phyloP scores from a whole-genome alignment of 2,329 filamentous ascomycete genomes.

The Penicillium sp. region DNA sequence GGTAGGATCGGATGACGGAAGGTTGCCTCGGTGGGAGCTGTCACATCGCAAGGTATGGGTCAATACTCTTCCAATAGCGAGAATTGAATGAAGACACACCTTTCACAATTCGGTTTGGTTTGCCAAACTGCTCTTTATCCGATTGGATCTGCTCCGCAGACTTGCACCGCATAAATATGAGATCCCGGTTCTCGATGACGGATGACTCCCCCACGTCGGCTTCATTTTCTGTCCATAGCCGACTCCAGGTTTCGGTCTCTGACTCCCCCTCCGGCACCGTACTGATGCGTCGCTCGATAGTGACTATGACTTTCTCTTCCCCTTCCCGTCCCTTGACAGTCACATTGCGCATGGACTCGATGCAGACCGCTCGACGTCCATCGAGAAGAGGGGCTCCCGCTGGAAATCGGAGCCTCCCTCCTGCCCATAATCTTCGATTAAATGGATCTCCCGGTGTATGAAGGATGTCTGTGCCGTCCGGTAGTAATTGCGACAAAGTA shows the following conservation, averaged over 20 bases:
- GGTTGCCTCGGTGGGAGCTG: constrained; percentile 52
- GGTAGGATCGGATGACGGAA: constrained; percentile 63
- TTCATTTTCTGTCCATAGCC: constrained; percentile 46
- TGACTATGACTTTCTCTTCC: constrained; percentile 60
- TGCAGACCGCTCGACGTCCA: constrained; percentile 42
- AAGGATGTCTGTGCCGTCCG: constrained; percentile 80
- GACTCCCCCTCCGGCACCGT: constrained; percentile 38
- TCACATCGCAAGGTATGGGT: constrained; percentile 14
- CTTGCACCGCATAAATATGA: constrained; percentile 62
- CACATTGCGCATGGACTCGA: constrained; percentile 50
- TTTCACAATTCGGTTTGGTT: constrained; percentile 32
- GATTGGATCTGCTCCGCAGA: constrained; percentile 35
- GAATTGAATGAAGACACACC: constrained; percentile 29
- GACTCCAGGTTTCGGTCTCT: constrained; percentile 35
- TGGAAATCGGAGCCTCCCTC: constrained; percentile 65
- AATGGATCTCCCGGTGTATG: constrained; percentile 74
- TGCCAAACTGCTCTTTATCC: constrained; percentile 25
- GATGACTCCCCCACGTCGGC: constrained; percentile 43
- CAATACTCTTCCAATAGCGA: constrained; percentile 16
- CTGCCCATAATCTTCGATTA: constrained; percentile 81
- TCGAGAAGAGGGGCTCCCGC: constrained; percentile 31
- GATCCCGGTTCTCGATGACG: constrained; percentile 58
- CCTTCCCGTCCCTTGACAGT: constrained; percentile 51
- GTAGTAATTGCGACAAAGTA: constrained; percentile 60
- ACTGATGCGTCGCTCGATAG: constrained; percentile 55